phyloP scores from a whole-genome alignment of 108 stramenopile genomes.

The Schizochytrium sp. region DNA sequence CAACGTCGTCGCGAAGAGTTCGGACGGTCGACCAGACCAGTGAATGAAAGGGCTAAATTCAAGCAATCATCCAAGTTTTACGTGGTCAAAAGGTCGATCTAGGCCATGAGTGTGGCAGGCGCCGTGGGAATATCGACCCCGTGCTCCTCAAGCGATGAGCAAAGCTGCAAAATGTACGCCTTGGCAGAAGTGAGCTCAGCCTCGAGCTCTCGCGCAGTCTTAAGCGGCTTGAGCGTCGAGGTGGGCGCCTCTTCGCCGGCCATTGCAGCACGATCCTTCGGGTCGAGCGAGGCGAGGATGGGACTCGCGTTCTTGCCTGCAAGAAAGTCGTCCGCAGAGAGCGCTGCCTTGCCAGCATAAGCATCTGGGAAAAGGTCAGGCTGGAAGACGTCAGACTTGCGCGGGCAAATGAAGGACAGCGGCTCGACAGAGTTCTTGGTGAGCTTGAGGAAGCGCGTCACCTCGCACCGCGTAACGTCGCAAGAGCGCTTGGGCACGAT shows the following conservation, averaged over 20 bases:
- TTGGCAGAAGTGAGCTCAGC: background rate
- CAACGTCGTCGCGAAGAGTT: too few relatives aligned
- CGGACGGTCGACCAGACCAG: too few relatives aligned
- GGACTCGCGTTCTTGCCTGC: constrained; percentile 76
- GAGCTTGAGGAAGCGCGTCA: constrained; percentile 86
- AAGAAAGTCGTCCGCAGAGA: constrained; percentile 80
- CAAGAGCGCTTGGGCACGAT: constrained; percentile 90
- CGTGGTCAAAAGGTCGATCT: background rate
- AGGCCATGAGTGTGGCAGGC: background rate
- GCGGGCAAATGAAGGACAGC: constrained; percentile 81
- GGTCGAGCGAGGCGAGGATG: constrained; percentile 67
- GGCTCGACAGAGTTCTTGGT: constrained; percentile 79
- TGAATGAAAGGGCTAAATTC: too few relatives aligned
- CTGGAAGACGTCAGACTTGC: constrained; percentile 97
- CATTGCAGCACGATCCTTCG: constrained; percentile 17
- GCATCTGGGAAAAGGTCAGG: constrained; percentile 91
- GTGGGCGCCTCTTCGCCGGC: background rate
- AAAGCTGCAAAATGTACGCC: background rate
- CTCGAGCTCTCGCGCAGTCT: background rate
- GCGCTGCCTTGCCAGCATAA: constrained; percentile 64
- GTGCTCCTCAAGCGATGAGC: background rate
- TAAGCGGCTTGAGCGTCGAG: background rate
- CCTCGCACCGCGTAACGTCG: constrained; percentile 86
- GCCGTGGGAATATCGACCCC: background rate
- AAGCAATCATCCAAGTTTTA: too few relatives aligned